Percentiles rank a stretch among this genome's conserved stretches.
phyloP scores from a whole-genome alignment of 306 rosid genomes.

The Rubus parviflorus region DNA sequence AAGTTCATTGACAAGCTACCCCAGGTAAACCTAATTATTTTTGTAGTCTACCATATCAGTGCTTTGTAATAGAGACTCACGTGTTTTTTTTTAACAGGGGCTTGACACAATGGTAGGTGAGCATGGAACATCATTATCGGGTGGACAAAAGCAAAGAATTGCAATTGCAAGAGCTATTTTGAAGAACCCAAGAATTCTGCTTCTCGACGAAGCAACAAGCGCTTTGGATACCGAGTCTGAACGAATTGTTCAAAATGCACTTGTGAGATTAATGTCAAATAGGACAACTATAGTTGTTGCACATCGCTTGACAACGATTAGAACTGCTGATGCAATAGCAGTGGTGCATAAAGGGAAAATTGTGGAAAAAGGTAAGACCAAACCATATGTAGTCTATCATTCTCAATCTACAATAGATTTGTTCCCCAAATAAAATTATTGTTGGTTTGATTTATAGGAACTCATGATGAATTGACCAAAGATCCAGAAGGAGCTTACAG shows the following conservation, averaged over 20 bases:
- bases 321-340: constrained; percentile 78
- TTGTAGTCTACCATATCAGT: background rate
- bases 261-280: constrained; percentile 56
- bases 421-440: background rate
- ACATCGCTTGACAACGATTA: constrained; percentile 85
- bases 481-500: constrained; percentile 72
- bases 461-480: constrained; percentile 59
- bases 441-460: constrained; percentile 39
- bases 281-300: constrained; percentile 88
- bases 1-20: constrained; percentile 82
- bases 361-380: constrained; percentile 60
- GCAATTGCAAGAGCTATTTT: constrained; percentile 93
- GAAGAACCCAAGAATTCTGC: constrained; percentile 83
- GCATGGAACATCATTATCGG: constrained; percentile 89
- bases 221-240: constrained; percentile 91
- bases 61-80: background rate
- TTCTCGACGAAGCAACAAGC: constrained; percentile 95
- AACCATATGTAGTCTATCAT: background rate
- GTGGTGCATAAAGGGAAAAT: constrained; percentile 84
- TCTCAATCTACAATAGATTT: background rate
- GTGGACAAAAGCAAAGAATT: constrained; percentile 96
- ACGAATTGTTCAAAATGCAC: constrained; percentile 86
- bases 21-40: constrained; percentile 29
- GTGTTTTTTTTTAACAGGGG: constrained; percentile 51
- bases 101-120: constrained; percentile 81